phyloP scores from a whole-genome alignment of 1,139 yeast genomes.

The Candida tropicalis region DNA sequence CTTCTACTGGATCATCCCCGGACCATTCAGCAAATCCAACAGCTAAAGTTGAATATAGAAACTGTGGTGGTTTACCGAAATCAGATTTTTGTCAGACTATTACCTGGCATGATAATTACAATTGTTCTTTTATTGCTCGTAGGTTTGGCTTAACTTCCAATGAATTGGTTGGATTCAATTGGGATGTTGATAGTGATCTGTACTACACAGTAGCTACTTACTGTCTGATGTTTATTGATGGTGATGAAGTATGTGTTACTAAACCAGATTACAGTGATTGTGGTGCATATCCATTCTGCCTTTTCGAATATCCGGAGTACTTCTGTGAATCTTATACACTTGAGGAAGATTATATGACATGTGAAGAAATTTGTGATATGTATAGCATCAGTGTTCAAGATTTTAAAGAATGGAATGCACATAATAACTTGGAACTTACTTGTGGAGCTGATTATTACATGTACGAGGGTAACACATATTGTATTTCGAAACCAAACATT shows the following conservation, averaged over 20 bases:
- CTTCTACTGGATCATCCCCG: too few relatives aligned
- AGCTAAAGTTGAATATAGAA: too few relatives aligned
- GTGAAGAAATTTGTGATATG: not conserved
- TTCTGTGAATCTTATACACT: not conserved
- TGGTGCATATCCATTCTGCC: not conserved
- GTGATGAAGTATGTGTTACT: not conserved
- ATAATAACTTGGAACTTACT: not conserved
- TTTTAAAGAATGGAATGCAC: not conserved
- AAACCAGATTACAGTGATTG: not conserved
- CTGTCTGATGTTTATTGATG: not conserved
- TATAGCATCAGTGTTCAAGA: not conserved
- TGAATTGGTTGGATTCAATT: not conserved
- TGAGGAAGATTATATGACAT: not conserved
- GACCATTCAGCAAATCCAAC: too few relatives aligned
- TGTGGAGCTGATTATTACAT: not conserved
- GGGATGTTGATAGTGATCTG: not conserved
- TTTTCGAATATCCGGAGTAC: not conserved
- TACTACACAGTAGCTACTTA: not conserved
- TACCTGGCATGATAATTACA: not conserved
- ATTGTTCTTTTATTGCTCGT: not conserved
- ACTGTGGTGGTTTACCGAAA: too few relatives aligned
- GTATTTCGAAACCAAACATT: conserved; percentile 1
- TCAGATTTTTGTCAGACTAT: too few relatives aligned
- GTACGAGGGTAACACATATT: not conserved
- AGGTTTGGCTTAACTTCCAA: not conserved